phyloP scores from a whole-genome alignment of 192 early-diverging fungal genomes.

The Lobosporangium transversale region DNA sequence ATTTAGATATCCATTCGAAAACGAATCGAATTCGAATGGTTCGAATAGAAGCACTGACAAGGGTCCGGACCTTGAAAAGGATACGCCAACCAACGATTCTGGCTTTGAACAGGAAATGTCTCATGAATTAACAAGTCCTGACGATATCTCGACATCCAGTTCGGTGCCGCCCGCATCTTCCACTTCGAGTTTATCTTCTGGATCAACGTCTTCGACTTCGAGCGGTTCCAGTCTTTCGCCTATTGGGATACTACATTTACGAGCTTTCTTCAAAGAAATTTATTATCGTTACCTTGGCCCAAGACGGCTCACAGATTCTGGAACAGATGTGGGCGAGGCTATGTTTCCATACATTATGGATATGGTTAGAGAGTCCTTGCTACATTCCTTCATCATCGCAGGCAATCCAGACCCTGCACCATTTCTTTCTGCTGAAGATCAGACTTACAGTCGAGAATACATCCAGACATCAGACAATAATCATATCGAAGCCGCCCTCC shows the following conservation, averaged over 20 bases:
- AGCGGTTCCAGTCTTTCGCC: background rate
- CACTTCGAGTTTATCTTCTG: slow-evolving; percentile 4
- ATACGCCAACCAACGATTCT: slow-evolving; percentile 5
- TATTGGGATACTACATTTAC: background rate
- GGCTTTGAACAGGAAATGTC: slow-evolving; percentile 2
- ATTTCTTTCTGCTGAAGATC: slow-evolving; percentile 3
- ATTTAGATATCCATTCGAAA: too few relatives aligned
- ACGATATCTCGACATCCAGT: slow-evolving; percentile 2
- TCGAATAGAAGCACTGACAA: too few relatives aligned
- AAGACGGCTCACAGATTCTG: slow-evolving; percentile 6
- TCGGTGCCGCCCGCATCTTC: slow-evolving; percentile 1
- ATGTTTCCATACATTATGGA: slow-evolving; percentile 5
- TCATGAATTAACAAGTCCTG: background rate
- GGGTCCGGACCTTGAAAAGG: slow-evolving; percentile 4
- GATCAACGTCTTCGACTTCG: slow-evolving; percentile 5
- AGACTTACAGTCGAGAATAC: slow-evolving; percentile 1
- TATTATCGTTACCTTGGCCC: slow-evolving; percentile 1
- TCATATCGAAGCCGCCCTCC: background rate
- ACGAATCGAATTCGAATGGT: too few relatives aligned
- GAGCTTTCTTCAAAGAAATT: slow-evolving; percentile 4
- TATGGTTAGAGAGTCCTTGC: slow-evolving; percentile 4
- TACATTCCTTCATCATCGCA: slow-evolving; percentile 5
- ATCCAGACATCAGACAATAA: slow-evolving; percentile 2
- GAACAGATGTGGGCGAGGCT: slow-evolving; percentile 3
- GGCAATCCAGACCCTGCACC: background rate